phyloP scores from a whole-genome alignment of 2,329 filamentous ascomycete species.

The Botrytis hyacinthi region DNA sequence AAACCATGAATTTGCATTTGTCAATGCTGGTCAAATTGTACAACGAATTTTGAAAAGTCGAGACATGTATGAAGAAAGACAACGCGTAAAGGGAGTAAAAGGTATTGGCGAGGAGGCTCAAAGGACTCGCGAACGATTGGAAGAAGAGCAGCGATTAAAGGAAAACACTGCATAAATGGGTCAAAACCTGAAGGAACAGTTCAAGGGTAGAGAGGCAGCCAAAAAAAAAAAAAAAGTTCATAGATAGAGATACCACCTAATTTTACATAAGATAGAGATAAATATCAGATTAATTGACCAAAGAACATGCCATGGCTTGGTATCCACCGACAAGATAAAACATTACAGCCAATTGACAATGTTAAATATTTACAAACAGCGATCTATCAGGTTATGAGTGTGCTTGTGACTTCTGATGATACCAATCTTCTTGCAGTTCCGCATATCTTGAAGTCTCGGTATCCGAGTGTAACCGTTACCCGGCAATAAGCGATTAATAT shows the following conservation, averaged over 20 bases:
- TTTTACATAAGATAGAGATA: conserved; percentile 5
- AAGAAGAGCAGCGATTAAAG: conserved; percentile 42
- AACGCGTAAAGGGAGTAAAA: conserved; percentile 87
- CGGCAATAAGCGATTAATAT: background rate
- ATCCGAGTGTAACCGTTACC: conserved; percentile 5
- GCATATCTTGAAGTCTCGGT: background rate
- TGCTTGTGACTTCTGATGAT: conserved; percentile 12
- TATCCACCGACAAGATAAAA: background rate
- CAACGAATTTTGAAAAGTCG: conserved; percentile 83
- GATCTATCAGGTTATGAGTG: conserved; percentile 2
- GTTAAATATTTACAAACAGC: background rate
- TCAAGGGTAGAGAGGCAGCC: background rate
- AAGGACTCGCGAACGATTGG: conserved; percentile 59
- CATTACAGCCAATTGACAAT: background rate
- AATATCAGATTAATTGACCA: background rate
- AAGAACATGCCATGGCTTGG: background rate
- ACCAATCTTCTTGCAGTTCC: background rate
- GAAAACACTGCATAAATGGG: conserved; percentile 24
- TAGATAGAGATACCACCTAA: conserved; percentile 7
- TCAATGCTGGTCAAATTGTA: conserved; percentile 92
- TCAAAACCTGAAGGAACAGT: background rate
- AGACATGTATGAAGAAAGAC: conserved; percentile 85
- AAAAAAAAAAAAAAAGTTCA: background rate
- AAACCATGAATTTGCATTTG: conserved; percentile 74
- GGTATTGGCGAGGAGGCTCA: conserved; percentile 69